These are phyloP conservation scores for Kandelia obovata DNA, from an alignment of 345 rosid species.

Conservation along the genomic window DNA sequence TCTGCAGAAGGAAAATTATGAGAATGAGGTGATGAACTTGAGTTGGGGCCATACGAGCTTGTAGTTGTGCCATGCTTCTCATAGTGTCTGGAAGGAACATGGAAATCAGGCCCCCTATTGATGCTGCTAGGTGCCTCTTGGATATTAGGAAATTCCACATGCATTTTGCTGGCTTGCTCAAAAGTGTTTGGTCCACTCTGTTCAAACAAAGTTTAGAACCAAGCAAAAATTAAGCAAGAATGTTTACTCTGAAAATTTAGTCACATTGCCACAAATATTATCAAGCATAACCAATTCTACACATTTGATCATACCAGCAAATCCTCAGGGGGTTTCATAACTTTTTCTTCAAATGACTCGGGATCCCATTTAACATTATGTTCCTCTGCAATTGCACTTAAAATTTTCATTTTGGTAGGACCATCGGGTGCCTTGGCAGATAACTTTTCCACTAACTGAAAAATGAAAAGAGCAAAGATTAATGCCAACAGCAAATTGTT, in stretches of 20 bases:
- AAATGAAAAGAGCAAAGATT: constrained; percentile 11
- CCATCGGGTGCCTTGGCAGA: constrained; percentile 85
- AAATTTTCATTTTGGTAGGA: constrained; percentile 63
- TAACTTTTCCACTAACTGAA: constrained; percentile 75
- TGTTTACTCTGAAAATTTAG: constrained; percentile 4
- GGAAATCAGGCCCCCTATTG: constrained; percentile 21
- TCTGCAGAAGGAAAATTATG: constrained; percentile 32
- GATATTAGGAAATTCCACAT: constrained; percentile 3
- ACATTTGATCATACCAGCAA: constrained; percentile 42
- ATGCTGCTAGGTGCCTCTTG: constrained; percentile 7
- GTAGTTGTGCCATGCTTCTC: constrained; percentile 30
- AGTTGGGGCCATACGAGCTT: constrained; percentile 27
- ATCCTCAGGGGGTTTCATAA: constrained; percentile 47
- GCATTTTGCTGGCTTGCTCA: constrained; percentile 18
- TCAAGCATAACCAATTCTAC: neutral
- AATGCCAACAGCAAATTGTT: constrained; percentile 1
- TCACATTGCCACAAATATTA: neutral
- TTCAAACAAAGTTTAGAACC: constrained; percentile 17
- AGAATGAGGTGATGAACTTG: constrained; percentile 33
- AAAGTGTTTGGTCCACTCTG: constrained; percentile 63
- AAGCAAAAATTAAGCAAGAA: constrained; percentile 10
- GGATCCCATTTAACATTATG: constrained; percentile 79
- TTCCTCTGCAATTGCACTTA: constrained; percentile 73
- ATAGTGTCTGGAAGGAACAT: constrained; percentile 28
- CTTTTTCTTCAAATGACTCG: constrained; percentile 50